Conservation (phyloP, 148 eudicot genomes). For the Camellia lanceoleosa region DNA sequence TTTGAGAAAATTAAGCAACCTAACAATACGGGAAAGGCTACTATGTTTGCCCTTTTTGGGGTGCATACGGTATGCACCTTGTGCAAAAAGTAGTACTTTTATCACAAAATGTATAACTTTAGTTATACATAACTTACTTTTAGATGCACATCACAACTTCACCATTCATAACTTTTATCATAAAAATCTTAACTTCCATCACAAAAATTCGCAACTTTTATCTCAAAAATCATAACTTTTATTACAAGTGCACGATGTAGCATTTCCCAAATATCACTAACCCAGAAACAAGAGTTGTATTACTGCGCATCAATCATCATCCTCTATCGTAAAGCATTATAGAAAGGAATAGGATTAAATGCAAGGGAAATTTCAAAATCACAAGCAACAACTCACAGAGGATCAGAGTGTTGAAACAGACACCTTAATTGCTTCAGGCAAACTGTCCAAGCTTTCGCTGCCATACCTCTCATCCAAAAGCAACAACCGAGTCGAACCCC, state of each 20-base stretch:
- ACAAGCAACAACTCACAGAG: conserved; percentile 16
- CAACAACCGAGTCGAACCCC: conserved; percentile 80
- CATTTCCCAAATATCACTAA: neutral
- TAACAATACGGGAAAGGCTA: too few species aligned
- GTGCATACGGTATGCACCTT: too few species aligned
- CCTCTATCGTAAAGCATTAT: neutral
- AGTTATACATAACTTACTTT: too few species aligned
- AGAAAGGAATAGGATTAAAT: neutral
- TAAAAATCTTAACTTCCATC: too few species aligned
- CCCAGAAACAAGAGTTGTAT: neutral
- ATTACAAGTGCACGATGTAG: too few species aligned
- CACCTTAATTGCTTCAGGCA: conserved; percentile 94
- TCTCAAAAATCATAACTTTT: too few species aligned
- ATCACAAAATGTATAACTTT: too few species aligned
- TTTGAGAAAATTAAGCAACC: neutral
- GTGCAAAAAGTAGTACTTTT: too few species aligned
- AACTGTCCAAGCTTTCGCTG: conserved; percentile 41
- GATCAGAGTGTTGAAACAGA: conserved; percentile 8
- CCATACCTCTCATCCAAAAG: conserved; percentile 79
- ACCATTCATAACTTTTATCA: too few species aligned
- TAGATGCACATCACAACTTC: too few species aligned
- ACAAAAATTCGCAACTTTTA: too few species aligned
- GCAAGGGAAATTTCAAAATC: neutral
- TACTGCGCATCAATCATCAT: neutral
- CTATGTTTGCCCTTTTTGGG: too few species aligned